Evolutionary conservation across 768 basidiomycete species (phyloP), one percentile per base, ranked within the genome.

Genomic region (Psilocybe subaeruginosa): DNA sequence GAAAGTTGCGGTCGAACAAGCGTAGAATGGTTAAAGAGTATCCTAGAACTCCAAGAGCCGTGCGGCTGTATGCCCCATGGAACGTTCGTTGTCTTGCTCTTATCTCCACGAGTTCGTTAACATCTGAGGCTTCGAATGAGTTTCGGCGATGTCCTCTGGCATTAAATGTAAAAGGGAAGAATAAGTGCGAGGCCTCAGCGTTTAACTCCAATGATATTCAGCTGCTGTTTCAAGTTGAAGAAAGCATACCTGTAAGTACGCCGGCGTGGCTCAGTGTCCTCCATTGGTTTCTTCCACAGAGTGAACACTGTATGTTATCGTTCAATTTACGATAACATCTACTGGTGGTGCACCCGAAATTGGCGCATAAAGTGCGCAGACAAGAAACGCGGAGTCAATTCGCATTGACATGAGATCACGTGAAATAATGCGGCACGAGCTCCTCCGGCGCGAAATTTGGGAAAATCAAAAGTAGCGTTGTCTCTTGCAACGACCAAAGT

Each of bases 61-160:
- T 90, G 29, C 92, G 85, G 41, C 81, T 82, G 73, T 94, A 94
- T 12, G 92, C 91, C 14, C 91, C 92, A 55, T 93, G 84, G 69
- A 93, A 93, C 0, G 93, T 95, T 45, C 93, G 81, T 65, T 91
- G 87, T 30, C 92, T 81, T 0, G 93, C 93, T 12, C 93, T 82
- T 16, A 95, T 73, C 70, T 95, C 92, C 23, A 85, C 85, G 55
- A 89, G 82, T 69, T 89, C 86, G 54, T 78, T 80, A 33, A 86
- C 61, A 64, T 89, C 87, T 16, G 76, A 66, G 0, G 86, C 75
- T 7, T 77, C 67, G 64, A 86, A 88, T 1, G 86, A 88, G 50
- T 80, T 53, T 41, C 74, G 68, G 12, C 76, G 72, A 57, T 77
- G 76, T 11, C 76, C 76, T 63, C 76, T 76, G 43, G 30, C 48